Conservation (phyloP, 2,329 filamentous ascomycete genomes). For the Diaporthe sp. region DNA sequence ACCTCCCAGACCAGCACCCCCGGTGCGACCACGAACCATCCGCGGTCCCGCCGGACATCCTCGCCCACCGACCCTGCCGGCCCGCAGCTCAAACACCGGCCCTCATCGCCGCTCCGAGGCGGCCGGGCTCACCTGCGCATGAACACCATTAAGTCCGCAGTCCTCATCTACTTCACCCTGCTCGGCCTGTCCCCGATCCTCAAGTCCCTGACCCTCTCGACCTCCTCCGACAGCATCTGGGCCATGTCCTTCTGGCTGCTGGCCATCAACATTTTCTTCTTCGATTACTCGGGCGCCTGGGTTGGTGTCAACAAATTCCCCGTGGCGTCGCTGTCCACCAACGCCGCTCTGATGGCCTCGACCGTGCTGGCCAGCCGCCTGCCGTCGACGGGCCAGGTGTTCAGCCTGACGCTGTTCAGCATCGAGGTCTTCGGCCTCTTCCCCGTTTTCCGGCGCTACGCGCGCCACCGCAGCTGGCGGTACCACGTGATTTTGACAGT, state of each 20-base stretch:
- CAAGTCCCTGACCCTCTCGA: slow-evolving; percentile 94
- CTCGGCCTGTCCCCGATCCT: slow-evolving; percentile 94
- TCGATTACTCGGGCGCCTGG: slow-evolving; percentile 87
- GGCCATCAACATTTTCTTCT: slow-evolving; percentile 96
- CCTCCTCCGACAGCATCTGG: slow-evolving; percentile 96
- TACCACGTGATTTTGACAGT: slow-evolving; percentile 85
- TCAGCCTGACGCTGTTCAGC: slow-evolving; percentile 93
- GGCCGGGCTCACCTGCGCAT: slow-evolving; percentile 67
- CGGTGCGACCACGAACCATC: slow-evolving; percentile 41
- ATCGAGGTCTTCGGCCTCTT: slow-evolving; percentile 98
- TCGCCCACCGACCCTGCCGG: slow-evolving; percentile 47
- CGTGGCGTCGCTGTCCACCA: slow-evolving; percentile 83
- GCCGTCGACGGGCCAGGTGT: slow-evolving; percentile 92
- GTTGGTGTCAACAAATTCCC: slow-evolving; percentile 72
- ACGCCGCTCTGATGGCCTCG: slow-evolving; percentile 95
- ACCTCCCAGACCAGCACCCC: slow-evolving; percentile 49
- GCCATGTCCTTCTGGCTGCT: slow-evolving; percentile 94
- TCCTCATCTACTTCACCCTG: slow-evolving; percentile 92
- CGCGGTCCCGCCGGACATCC: slow-evolving; percentile 45
- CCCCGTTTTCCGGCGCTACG: slow-evolving; percentile 94
- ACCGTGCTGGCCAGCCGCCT: slow-evolving; percentile 93
- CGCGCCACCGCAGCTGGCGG: slow-evolving; percentile 83
- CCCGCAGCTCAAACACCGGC: slow-evolving; percentile 49
- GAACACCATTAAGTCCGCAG: slow-evolving; percentile 89
- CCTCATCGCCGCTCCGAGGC: slow-evolving; percentile 50